phyloP scores from a whole-genome alignment of 2,329 filamentous ascomycete genomes.

The Fusarium concolor region DNA sequence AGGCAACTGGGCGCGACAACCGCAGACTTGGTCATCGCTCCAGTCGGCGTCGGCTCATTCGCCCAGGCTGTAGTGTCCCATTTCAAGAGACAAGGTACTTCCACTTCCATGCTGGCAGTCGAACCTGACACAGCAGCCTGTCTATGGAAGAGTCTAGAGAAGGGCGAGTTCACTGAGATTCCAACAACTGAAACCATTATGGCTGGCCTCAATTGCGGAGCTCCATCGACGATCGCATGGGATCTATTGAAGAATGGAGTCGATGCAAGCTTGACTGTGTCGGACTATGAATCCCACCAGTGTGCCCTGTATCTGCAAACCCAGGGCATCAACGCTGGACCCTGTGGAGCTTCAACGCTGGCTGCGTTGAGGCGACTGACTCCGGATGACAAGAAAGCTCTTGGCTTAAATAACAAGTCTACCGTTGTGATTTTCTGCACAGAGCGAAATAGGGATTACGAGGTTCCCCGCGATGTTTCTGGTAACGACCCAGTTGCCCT shows the following conservation, averaged over 20 bases:
- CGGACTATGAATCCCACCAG: constrained; percentile 70
- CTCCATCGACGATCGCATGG: constrained; percentile 74
- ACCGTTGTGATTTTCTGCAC: constrained; percentile 75
- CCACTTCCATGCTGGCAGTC: constrained; percentile 67
- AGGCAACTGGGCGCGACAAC: constrained; percentile 60
- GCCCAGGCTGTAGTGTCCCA: constrained; percentile 75
- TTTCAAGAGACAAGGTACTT: constrained; percentile 63
- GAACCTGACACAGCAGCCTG: constrained; percentile 76
- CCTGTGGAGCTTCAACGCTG: constrained; percentile 71
- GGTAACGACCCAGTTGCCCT: constrained; percentile 56
- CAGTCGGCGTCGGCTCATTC: constrained; percentile 79
- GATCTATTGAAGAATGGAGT: constrained; percentile 67
- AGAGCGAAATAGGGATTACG: constrained; percentile 65
- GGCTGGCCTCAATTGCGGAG: constrained; percentile 79
- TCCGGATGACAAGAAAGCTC: constrained; percentile 47
- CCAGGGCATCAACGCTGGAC: constrained; percentile 63
- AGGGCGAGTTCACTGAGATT: constrained; percentile 61
- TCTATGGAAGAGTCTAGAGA: constrained; percentile 64
- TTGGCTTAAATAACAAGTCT: constrained; percentile 59
- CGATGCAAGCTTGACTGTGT: constrained; percentile 70
- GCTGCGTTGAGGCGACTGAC: constrained; percentile 66
- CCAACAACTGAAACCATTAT: constrained; percentile 74
- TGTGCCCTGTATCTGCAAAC: constrained; percentile 65
- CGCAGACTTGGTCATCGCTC: constrained; percentile 66
- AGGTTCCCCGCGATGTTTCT: constrained; percentile 55